phyloP scores from a whole-genome alignment of 331 rosid genomes.

The Malus hybrid region DNA sequence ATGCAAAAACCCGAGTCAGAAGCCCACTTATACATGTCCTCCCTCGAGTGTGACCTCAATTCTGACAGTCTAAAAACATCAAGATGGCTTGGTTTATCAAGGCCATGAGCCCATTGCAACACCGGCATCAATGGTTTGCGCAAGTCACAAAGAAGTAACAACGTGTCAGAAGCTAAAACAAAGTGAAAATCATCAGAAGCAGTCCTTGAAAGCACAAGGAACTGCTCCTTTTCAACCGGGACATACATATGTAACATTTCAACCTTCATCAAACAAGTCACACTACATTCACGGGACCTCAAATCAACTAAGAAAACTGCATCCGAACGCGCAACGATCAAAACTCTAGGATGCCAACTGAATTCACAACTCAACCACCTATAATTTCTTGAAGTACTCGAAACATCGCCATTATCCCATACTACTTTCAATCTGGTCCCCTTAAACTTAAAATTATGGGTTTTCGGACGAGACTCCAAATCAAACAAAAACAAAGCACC shows the following conservation, averaged over 20 bases:
- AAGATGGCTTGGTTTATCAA: conserved; percentile 39
- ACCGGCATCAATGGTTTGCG: conserved; percentile 55
- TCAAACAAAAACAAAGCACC: conserved; percentile 67
- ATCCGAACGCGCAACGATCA: conserved; percentile 56
- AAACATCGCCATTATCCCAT: conserved; percentile 28
- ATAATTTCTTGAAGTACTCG: neutral
- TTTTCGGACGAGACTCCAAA: conserved; percentile 25
- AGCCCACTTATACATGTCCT: conserved; percentile 38
- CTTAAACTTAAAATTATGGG: conserved; percentile 27
- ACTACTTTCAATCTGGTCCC: conserved; percentile 55
- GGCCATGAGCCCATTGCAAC: conserved; percentile 59
- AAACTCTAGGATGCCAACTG: conserved; percentile 68
- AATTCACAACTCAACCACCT: conserved; percentile 77
- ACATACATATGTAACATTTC: conserved; percentile 34
- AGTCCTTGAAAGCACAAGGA: conserved; percentile 45
- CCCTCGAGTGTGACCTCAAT: conserved; percentile 49
- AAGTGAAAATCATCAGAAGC: conserved; percentile 45
- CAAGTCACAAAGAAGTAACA: conserved; percentile 63
- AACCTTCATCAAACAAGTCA: conserved; percentile 49
- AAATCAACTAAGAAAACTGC: conserved; percentile 62
- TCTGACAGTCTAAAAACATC: conserved; percentile 41
- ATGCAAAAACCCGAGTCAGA: conserved; percentile 66
- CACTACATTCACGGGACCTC: conserved; percentile 22
- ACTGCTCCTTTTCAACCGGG: conserved; percentile 31
- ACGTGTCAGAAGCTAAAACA: conserved; percentile 45